phyloP scores from a whole-genome alignment of 768 basidiomycete species.

The Kwoniella sp. region DNA sequence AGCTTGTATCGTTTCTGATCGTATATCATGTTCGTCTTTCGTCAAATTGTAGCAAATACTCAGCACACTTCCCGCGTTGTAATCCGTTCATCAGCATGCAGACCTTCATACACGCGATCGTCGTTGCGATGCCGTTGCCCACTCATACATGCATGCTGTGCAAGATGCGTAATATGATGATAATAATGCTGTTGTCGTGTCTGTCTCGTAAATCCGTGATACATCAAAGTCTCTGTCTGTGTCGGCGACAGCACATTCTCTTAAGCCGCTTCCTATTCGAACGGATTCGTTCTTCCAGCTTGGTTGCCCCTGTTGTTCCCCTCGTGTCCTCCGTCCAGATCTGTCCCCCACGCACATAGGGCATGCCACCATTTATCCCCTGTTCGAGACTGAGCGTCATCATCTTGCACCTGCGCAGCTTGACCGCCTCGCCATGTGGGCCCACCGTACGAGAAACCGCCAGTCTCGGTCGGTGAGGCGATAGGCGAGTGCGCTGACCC shows the following conservation, averaged over 20 bases:
- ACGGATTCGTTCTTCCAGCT: constrained; percentile 54
- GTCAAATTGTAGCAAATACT: too few relatives aligned
- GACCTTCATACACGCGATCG: neutral
- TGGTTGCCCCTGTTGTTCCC: constrained; percentile 42
- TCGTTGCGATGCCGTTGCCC: neutral
- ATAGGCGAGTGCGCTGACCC: constrained; percentile 27
- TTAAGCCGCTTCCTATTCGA: constrained; percentile 35
- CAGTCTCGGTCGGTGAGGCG: constrained; percentile 19
- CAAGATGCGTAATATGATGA: neutral
- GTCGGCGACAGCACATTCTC: neutral
- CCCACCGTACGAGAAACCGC: constrained; percentile 33
- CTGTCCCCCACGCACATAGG: constrained; percentile 53
- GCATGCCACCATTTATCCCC: constrained; percentile 55
- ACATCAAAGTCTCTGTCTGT: neutral
- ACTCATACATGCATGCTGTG: neutral
- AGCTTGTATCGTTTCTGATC: too few relatives aligned
- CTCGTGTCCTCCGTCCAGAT: constrained; percentile 51
- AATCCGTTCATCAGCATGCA: too few relatives aligned
- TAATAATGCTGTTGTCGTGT: neutral
- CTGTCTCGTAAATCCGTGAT: constrained; percentile 1
- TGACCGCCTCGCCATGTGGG: constrained; percentile 46
- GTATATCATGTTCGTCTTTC: too few relatives aligned
- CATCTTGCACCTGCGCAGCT: constrained; percentile 25
- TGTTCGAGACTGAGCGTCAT: constrained; percentile 4
- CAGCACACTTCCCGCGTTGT: too few relatives aligned